A percentile compares a stretch with the other conserved stretches of the same genome.
Evolutionary conservation across 2,329 filamentous ascomycete species (phyloP).

Genomic region (Myriosclerotinia duriaeana): DNA sequence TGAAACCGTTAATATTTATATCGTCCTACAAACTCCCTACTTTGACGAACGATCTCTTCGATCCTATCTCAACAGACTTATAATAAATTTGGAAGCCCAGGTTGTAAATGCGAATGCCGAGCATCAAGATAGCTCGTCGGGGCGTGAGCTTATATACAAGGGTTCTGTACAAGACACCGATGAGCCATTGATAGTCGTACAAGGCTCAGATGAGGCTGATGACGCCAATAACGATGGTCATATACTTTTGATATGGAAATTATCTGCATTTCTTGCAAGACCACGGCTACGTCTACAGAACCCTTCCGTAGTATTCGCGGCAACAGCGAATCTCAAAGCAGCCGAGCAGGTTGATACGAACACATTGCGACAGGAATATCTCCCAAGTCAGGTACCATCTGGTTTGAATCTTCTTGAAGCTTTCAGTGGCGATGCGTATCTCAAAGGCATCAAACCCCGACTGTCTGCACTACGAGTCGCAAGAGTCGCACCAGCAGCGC

Average conservation of each 20-base stretch:
- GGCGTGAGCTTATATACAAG: constrained; percentile 61
- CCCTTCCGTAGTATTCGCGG: constrained; percentile 65
- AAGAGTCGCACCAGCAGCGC: constrained; percentile 67
- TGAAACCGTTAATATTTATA: constrained; percentile 68
- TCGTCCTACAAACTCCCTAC: constrained; percentile 65
- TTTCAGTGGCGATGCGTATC: constrained; percentile 63
- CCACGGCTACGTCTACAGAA: constrained; percentile 65
- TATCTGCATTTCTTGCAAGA: constrained; percentile 56
- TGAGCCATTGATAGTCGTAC: constrained; percentile 51
- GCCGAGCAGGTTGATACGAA: constrained; percentile 46
- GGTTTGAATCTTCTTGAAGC: constrained; percentile 76
- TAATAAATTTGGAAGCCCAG: constrained; percentile 65
- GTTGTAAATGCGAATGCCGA: constrained; percentile 58
- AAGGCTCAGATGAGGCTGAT: constrained; percentile 45
- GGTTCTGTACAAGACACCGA: constrained; percentile 51
- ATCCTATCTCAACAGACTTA: constrained; percentile 60
- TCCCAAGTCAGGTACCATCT: constrained; percentile 66
- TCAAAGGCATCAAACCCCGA: constrained; percentile 59
- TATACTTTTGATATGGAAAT: constrained; percentile 60
- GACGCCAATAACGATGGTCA: constrained; percentile 41
- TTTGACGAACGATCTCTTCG: constrained; percentile 57
- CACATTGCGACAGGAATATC: constrained; percentile 57
- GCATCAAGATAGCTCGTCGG: constrained; percentile 46
- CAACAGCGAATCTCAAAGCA: constrained; percentile 59
- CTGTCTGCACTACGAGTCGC: constrained; percentile 74